A percentile compares a stretch with the other conserved stretches of the same genome.
phyloP scores from a whole-genome alignment of 2,329 filamentous ascomycete genomes.

The Fusarium camptoceras region DNA sequence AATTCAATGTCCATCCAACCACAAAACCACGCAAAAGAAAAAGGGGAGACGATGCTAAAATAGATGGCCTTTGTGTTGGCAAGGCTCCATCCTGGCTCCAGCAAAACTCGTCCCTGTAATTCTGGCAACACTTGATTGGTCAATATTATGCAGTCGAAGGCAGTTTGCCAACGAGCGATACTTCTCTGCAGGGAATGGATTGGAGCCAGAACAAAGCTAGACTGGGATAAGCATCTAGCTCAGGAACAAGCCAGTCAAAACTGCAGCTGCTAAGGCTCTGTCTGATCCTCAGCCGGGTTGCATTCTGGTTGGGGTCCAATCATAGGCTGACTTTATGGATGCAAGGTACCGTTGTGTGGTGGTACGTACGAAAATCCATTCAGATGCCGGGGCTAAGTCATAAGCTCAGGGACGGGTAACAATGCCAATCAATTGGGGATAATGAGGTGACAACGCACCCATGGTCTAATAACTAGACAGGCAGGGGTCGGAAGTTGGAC shows the following conservation, averaged over 20 bases:
- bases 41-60: slow-evolving; percentile 35
- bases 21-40: slow-evolving; percentile 44
- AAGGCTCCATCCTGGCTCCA: slow-evolving; percentile 11
- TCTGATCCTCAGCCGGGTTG: slow-evolving; percentile 40
- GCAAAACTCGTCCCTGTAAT: slow-evolving; percentile 38
- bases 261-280: slow-evolving; percentile 34
- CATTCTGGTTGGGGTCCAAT: slow-evolving; percentile 35
- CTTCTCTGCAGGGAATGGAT: slow-evolving; percentile 36
- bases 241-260: slow-evolving; percentile 46
- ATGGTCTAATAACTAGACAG: slow-evolving; percentile 18
- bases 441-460: slow-evolving; percentile 43
- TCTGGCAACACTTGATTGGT: slow-evolving; percentile 40
- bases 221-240: slow-evolving; percentile 35
- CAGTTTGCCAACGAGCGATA: slow-evolving; percentile 29
- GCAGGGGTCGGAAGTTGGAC: slow-evolving; percentile 9
- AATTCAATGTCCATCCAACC: slow-evolving; percentile 14
- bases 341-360: slow-evolving; percentile 44
- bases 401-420: slow-evolving; percentile 32
- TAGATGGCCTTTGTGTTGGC: slow-evolving; percentile 27
- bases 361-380: slow-evolving; percentile 28
- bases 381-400: slow-evolving; percentile 41
- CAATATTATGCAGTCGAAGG: slow-evolving; percentile 2
- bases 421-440: slow-evolving; percentile 32
- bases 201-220: slow-evolving; percentile 31
- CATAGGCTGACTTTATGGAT: slow-evolving; percentile 25